Base-by-base conservation (phyloP, 129 eudicot genomes). In the Smallanthus sonchifolius region DNA sequence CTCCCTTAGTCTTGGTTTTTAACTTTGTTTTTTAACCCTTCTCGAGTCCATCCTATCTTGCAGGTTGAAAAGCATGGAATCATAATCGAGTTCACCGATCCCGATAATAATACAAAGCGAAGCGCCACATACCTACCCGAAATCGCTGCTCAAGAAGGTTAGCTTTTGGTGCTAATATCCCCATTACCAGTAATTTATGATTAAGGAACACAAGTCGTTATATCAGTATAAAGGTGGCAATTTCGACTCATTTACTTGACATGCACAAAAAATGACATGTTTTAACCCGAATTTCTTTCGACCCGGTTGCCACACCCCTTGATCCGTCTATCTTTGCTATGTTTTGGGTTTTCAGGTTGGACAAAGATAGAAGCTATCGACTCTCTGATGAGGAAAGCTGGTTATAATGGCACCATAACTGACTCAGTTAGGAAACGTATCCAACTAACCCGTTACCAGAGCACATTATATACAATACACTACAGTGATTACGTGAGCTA, bases 41-140 rank as follows among this genome's bases (percentile, higher is more conserved):
- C 2, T 34, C 0, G 20, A 61, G 2, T n/a, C 19, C 37, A 70
- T 73, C 52, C 59, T 10, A 44, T 74, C 44, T 48, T 81, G 80
- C 79, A 92, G 97, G 89, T 89, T 32, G 97, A 91, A 55, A 87
- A 63, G 75, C 97, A 92, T 81, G 97, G 97, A 69, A 85, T 92
- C 30, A 89, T 89, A 34, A 92, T 92, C 54, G 97, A 92, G 73
- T 92, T 92, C 70, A 92, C 87, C 17, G 97, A 92, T 70, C 96
- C 92, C 44, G 76, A 81, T 79, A 81, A 71, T 54, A 89, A 85
- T 60, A 85, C 83, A n/a, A 79, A 80, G 85, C 81, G 97, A 79
- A 88, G 83, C 80, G 97, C 97, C 51, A 92, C 97, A 14, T 89
- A 92, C 80, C 85, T 89, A 43, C 97, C 97, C 56, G 97, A 92